Evolutionary conservation across 2,329 filamentous ascomycete genomes (phyloP), one percentile per base, ranked within the genome.

Genomic region (Emmonsia crescens): DNA sequence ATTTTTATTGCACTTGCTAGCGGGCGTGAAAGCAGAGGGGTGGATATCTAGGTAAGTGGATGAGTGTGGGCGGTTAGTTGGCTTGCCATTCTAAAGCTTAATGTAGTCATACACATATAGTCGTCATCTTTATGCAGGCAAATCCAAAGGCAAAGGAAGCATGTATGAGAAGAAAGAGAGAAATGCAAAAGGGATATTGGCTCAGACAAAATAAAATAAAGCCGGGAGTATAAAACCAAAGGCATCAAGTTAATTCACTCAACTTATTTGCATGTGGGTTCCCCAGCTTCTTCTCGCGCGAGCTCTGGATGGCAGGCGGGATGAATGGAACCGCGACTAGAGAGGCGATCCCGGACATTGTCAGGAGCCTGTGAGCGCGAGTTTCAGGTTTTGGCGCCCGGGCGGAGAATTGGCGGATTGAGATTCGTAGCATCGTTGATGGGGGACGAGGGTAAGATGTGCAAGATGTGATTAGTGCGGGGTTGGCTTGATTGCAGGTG

Each of bases 271-370:
- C 69, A 64, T 73, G 73, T 16, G 74, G 70, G 56, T 71, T 73
- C 40, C 73, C 73, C 14, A 69, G 69, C 51, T 71, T 75, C 64
- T 70, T 72, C 64, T 77, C 74, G 40, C 75, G 72, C 40, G 75
- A 77, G 63, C 76, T 78, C 63, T 78, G 77, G 12, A 79, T 69
- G 4, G 77, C 77, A 6, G 77, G 77, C 33, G 77, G 77, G 2
- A 79, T 73, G 64, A 79, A 79, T 5, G 77, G 77, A 5, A 79
- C 67, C 21, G 78, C 71, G 24, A 79, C 76, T 1, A 74, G 75
- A 1, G 76, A 75, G 48, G 74, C 68, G 16, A 79, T 70, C 63
- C 76, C 76, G 16, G 75, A 75, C 59, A 70, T 71, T 54, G 76
- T 72, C 36, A 78, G 65, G 51, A 76, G 73, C 42, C 75, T 75